A percentile compares a stretch with the other conserved stretches of the same genome.
phyloP scores from a whole-genome alignment of 306 rosid genomes.

The Corylus heterophylla region DNA sequence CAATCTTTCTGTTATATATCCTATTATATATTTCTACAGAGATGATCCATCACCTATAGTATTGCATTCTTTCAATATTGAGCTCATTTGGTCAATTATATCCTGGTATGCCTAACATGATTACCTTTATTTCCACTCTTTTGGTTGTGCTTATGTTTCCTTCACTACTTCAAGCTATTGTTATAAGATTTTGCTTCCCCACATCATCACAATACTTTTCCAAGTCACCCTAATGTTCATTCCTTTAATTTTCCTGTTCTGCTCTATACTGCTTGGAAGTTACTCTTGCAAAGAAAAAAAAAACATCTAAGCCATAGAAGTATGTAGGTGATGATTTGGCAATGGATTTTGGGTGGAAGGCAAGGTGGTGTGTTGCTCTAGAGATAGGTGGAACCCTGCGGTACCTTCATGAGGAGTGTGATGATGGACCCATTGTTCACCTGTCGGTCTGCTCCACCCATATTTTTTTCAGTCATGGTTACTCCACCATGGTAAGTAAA shows the following conservation, averaged over 20 bases:
- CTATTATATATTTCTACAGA: too few species aligned
- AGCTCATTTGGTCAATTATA: too few species aligned
- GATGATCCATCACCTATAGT: too few species aligned
- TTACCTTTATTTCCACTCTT: background rate
- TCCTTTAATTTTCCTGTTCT: too few species aligned
- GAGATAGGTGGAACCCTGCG: conserved; percentile 34
- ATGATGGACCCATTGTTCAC: conserved; percentile 29
- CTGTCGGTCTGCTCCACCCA: conserved; percentile 6
- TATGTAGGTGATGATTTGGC: conserved; percentile 28
- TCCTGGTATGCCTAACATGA: background rate
- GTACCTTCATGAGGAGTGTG: conserved; percentile 39
- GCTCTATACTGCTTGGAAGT: too few species aligned
- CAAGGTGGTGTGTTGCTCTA: conserved; percentile 32
- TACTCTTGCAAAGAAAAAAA: too few species aligned
- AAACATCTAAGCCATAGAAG: background rate
- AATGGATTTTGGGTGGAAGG: conserved; percentile 27
- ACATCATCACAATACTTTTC: background rate
- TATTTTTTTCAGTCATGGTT: conserved; percentile 12
- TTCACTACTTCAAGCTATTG: background rate
- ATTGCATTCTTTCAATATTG: too few species aligned
- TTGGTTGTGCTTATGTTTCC: background rate
- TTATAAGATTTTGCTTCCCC: background rate
- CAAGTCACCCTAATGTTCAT: background rate
- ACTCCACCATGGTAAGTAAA: conserved; percentile 29
- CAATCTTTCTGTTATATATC: too few species aligned